Evolutionary conservation across 176 grass and related monocot genomes (phyloP), one percentile per base, ranked within the genome.

Genomic region (Phyllostachys edulis): DNA sequence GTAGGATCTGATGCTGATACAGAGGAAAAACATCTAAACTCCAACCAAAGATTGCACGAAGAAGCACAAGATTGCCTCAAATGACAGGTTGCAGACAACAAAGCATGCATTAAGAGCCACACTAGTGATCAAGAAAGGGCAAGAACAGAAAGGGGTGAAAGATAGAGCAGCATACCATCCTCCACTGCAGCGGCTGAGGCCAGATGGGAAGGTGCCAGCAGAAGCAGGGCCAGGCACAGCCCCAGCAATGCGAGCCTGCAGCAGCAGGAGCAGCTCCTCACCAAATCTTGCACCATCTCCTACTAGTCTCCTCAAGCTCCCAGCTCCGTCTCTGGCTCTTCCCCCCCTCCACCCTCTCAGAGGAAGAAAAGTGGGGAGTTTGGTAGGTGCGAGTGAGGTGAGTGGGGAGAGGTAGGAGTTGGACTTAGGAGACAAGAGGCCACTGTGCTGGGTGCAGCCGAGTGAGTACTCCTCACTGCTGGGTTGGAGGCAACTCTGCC

Each of bases 151-250:
- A 60, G 7, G 7, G 68, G 12, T 8, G 27, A 39, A 46, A 27
- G 61, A 55, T 7, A 41, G 18, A 78, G 39, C 54, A 69, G 32
- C 85, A 29, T 85, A 99, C 96, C 96, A 72, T 99, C 96, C 88
- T 96, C 91, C 67, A 96, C 73, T 42, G 89, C 69, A 29, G 91
- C 86, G 23, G 90, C 80, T 1, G 84, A 85, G 62, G 81, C 88
- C 37, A 79, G 79, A n/a, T 41, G 73, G 5, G 89, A 37, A 36
- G 54, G 69, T 5, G 84, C 75, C 67, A 92, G 49, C 54, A 94
- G 77, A 24, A 97, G 80, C 62, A 88, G 62, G 42, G 80, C 41
- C 59, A 86, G n/a, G 76, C 55, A 82, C 47, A 91, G 27, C 11
- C 49, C 73, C 64, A 84, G 80, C 81, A 73, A 61, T 57, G 84